Base-by-base conservation (phyloP, 108 stramenopile species). In the Fragilaria crotonensis region DNA sequence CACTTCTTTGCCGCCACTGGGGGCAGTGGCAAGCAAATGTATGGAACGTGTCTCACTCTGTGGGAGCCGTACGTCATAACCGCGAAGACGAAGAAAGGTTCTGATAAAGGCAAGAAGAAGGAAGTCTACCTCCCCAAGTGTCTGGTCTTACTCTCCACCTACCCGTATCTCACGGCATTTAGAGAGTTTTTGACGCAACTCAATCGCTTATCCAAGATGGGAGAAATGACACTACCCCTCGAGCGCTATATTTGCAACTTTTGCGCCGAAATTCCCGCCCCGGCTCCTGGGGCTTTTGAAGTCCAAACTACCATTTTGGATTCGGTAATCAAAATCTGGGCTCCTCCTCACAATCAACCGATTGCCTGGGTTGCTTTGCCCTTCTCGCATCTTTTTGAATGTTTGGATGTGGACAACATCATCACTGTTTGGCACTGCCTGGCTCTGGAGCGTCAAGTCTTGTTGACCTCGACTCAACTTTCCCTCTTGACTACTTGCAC, bases 161-260 rank as follows among this genome's bases (percentile, higher is more conserved):
- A 92, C 62, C 93, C 95, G 0, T 95, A 94, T 59, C 65, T 45
- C 80, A 81, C 28, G 25, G 67, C 78, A 45, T 91, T 79, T 62
- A 61, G 79, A 19, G 64, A 71, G 32, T 87, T 69, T 55, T 49
- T 89, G 30, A 74, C 82, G 30, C 92, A 94, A 63, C 62, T 95
- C 14, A 88, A 97, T 67, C 84, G 90, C 1, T 61, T 96, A 55
- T 76, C 86, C 26, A 84, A 89, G 55, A 75, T 67, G 33, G 72
- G 79, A 33, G 79, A 75, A 33, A 78, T 93, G 70, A 87, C 90
- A 11, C 53, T 95, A 5, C 96, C 97, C 4, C 72, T 97, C 48
- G 97, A 97, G 70, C 77, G 97, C 5, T 89, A 95, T 67, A 89
- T 97, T 57, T 65, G 72, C 60, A 97, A 96, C 72, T 94, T 97